Percentiles rank a stretch among this genome's conserved stretches.
Conservation (phyloP, 129 eudicot species). For the Scalesia atractyloides region DNA sequence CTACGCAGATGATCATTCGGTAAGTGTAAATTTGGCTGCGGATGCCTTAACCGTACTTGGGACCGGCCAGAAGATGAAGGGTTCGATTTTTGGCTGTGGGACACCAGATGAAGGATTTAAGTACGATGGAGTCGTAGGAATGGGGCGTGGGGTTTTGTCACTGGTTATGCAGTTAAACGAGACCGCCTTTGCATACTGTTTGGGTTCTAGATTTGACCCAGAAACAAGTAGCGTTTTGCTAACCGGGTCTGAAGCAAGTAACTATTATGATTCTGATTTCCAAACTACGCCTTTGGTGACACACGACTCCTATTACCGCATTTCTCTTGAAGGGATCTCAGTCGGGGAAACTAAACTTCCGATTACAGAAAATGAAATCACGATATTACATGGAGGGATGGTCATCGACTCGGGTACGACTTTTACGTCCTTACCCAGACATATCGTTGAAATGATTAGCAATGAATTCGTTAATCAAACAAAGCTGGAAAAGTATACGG, state of each 20-base stretch:
- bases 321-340: conserved; percentile 41
- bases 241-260: conserved; percentile 28
- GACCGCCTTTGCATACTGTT: conserved; percentile 36
- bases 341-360: conserved; percentile 35
- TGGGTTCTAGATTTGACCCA: conserved; percentile 23
- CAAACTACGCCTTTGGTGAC: conserved; percentile 30
- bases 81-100: neutral
- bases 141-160: conserved; percentile 43
- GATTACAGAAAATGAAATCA: conserved; percentile 9
- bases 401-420: conserved; percentile 53
- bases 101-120: neutral
- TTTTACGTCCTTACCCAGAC: conserved; percentile 29
- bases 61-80: too few species aligned
- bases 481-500: conserved; percentile 9
- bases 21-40: neutral
- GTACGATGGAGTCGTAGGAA: conserved; percentile 35
- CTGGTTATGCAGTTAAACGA: conserved; percentile 35
- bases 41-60: conserved; percentile 3
- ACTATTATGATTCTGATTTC: neutral
- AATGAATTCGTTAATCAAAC: conserved; percentile 39
- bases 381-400: conserved; percentile 14
- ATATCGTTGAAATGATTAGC: conserved; percentile 24
- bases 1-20: neutral
- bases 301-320: conserved; percentile 30
- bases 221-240: conserved; percentile 29